Percentiles rank a stretch among this genome's conserved stretches.
Conservation (phyloP, 2,329 filamentous ascomycete species). For the Dothidotthia symphoricarpi region DNA sequence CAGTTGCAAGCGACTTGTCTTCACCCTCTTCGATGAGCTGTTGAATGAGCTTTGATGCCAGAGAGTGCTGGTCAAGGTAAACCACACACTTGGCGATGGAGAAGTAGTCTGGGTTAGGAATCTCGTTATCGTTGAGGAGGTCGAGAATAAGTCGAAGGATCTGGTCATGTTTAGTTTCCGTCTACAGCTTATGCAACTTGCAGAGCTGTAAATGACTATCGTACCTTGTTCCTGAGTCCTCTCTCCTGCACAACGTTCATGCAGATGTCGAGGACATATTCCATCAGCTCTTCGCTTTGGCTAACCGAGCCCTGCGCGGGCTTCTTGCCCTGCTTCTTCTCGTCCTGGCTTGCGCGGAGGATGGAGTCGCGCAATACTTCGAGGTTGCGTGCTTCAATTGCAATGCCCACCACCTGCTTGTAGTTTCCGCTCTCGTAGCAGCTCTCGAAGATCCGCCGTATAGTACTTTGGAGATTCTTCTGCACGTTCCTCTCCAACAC, state of each 20-base stretch:
- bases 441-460: slow-evolving; percentile 86
- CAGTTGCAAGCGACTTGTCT: slow-evolving; percentile 73
- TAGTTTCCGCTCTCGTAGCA: slow-evolving; percentile 86
- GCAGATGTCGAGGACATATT: slow-evolving; percentile 92
- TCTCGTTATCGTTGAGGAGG: slow-evolving; percentile 89
- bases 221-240: slow-evolving; percentile 69
- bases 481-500: slow-evolving; percentile 72
- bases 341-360: slow-evolving; percentile 81
- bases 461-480: slow-evolving; percentile 75
- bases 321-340: slow-evolving; percentile 65
- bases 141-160: slow-evolving; percentile 92
- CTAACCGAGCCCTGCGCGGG: slow-evolving; percentile 53
- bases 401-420: slow-evolving; percentile 93
- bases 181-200: no score
- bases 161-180: slow-evolving; percentile 42
- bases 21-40: slow-evolving; percentile 80
- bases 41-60: slow-evolving; percentile 82
- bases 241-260: slow-evolving; percentile 98
- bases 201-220: slow-evolving; percentile 2
- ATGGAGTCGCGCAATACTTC: slow-evolving; percentile 85
- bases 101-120: slow-evolving; percentile 92
- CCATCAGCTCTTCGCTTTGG: slow-evolving; percentile 88
- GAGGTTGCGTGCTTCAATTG: slow-evolving; percentile 89
- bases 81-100: slow-evolving; percentile 97
- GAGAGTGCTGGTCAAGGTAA: slow-evolving; percentile 86